phyloP scores from a whole-genome alignment of 1,284 basidiomycete species.

The Moesziomyces sp. region DNA sequence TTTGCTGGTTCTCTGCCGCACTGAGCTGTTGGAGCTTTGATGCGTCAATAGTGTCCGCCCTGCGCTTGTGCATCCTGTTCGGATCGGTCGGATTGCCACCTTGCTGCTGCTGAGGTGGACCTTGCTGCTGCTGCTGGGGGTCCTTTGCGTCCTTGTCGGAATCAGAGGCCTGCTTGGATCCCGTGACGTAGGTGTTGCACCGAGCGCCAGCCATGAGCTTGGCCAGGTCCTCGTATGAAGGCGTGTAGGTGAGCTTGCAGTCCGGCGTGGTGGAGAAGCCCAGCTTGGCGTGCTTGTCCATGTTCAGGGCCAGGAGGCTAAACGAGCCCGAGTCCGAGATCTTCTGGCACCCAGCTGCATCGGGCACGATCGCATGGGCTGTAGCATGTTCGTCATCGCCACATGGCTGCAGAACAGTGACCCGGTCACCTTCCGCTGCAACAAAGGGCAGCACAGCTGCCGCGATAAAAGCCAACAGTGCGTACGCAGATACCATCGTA shows the following conservation, averaged over 20 bases:
- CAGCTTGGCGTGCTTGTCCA: background rate
- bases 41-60: too few relatives aligned
- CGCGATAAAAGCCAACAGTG: slow-evolving; percentile 1
- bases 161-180: too few relatives aligned
- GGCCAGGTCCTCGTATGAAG: background rate
- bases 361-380: slow-evolving; percentile 13
- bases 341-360: slow-evolving; percentile 11
- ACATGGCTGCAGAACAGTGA: slow-evolving; percentile 18
- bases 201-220: background rate
- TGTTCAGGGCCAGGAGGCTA: background rate
- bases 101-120: too few relatives aligned
- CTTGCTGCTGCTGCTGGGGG: too few relatives aligned
- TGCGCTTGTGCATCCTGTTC: too few relatives aligned
- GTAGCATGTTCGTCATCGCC: background rate
- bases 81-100: too few relatives aligned
- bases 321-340: slow-evolving; percentile 25
- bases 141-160: too few relatives aligned
- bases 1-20: too few relatives aligned
- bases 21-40: too few relatives aligned
- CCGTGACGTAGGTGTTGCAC: background rate
- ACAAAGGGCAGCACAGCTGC: slow-evolving; percentile 1
- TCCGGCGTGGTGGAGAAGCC: slow-evolving; percentile 20
- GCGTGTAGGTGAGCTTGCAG: slow-evolving; percentile 17
- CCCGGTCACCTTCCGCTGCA: background rate
- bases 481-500: background rate